Conservation (phyloP, 163 green algal genomes). For the Scenedesmus sp. region DNA sequence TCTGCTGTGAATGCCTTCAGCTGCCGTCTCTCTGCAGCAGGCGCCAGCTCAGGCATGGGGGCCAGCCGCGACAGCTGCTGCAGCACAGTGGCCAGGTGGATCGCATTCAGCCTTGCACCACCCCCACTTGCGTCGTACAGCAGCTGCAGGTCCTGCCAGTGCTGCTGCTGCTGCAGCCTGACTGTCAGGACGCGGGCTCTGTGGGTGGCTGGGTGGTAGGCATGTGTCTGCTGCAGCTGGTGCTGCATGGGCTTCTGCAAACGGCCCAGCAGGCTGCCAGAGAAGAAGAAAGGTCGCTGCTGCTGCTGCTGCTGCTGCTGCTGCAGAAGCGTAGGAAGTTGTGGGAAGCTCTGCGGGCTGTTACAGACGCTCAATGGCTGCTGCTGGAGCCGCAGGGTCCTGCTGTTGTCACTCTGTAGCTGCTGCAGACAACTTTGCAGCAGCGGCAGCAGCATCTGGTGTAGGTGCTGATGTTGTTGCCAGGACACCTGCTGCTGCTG, state of each 20-base stretch:
- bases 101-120: not conserved
- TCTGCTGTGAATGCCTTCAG: conserved; percentile 21
- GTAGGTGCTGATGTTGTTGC: not conserved
- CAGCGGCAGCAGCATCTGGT: not conserved
- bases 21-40: not conserved
- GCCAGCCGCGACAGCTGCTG: conserved; percentile 27
- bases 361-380: not conserved
- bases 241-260: not conserved
- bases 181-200: conserved; percentile 3
- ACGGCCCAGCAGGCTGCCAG: not conserved
- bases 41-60: not conserved
- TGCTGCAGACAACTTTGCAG: not conserved
- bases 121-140: not conserved
- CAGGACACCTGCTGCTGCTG: not conserved
- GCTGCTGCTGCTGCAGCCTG: conserved; percentile 42
- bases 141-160: conserved; percentile 43
- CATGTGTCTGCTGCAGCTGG: not conserved
- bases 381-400: not conserved
- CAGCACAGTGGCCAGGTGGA: not conserved
- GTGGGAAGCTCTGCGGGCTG: too few species aligned
- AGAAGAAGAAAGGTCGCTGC: not conserved
- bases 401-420: not conserved
- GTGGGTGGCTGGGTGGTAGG: conserved; percentile 23
- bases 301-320: conserved; percentile 40
- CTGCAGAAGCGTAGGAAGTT: not conserved